Evolutionary conservation across 164 flowering plant species (phyloP).

Genomic region (Pachysandra terminalis): DNA sequence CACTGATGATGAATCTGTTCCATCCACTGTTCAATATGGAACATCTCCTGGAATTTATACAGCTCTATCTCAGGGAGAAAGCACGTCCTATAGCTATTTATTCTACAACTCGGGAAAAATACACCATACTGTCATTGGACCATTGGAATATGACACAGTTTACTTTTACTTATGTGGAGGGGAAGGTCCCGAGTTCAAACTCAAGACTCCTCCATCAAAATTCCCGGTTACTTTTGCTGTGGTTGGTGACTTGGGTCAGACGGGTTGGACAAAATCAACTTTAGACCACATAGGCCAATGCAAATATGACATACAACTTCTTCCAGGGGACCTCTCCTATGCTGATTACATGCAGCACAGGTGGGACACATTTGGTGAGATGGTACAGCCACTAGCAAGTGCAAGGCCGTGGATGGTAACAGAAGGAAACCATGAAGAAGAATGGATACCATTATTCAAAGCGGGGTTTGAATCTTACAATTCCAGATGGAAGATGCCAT

Average conservation of each 20-base stretch:
- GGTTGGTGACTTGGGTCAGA: conserved; percentile 95
- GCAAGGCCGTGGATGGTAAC: conserved; percentile 99
- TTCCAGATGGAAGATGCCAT: conserved; percentile 98
- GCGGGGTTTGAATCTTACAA: conserved; percentile 75
- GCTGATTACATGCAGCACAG: conserved; percentile 76
- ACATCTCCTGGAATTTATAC: conserved; percentile 41
- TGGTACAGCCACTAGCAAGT: conserved; percentile 94
- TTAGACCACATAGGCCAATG: conserved; percentile 75
- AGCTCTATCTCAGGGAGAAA: conserved; percentile 42
- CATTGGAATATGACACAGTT: conserved; percentile 53
- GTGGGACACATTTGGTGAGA: conserved; percentile 94
- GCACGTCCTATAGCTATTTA: conserved; percentile 51
- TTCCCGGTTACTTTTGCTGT: conserved; percentile 87
- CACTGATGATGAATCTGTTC: conserved; percentile 37
- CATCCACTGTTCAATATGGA: conserved; percentile 61
- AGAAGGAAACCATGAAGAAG: conserved; percentile 91
- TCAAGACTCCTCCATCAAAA: conserved; percentile 86
- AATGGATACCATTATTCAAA: conserved; percentile 56
- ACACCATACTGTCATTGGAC: conserved; percentile 85
- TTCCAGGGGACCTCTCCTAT: conserved; percentile 96
- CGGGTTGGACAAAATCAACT: conserved; percentile 95
- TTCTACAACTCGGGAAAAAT: conserved; percentile 61
- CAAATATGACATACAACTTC: conserved; percentile 79
- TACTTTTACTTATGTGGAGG: conserved; percentile 88
- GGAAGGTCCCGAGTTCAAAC: conserved; percentile 68